These are phyloP conservation scores for Rhodotorula paludigena DNA, from an alignment of 768 basidiomycete species.

Conservation along the genomic window DNA sequence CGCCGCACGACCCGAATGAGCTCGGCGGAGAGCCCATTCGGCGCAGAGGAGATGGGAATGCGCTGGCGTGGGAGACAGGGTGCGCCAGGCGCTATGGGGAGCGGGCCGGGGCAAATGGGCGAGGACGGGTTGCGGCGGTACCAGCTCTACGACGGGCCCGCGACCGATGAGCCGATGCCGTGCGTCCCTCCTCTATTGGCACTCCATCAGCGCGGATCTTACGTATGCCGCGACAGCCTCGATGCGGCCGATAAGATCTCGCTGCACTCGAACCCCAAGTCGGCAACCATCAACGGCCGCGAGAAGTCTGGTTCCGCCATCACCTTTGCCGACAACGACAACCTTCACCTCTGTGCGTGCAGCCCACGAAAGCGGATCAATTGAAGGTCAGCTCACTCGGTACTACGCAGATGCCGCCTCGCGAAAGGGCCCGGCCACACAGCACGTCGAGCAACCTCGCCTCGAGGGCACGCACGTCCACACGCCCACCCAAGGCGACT, in stretches of 20 bases:
- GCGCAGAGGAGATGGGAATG: constrained; percentile 30
- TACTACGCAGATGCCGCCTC: not conserved
- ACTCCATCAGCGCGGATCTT: no score
- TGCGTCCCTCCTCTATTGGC: constrained; percentile 8
- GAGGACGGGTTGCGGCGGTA: constrained; percentile 60
- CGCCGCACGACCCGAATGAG: constrained; percentile 38
- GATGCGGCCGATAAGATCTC: constrained; percentile 47
- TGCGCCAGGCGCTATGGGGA: constrained; percentile 10
- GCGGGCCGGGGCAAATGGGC: constrained; percentile 30
- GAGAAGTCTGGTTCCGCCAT: constrained; percentile 9
- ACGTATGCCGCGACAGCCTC: not conserved
- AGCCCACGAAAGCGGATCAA: no score
- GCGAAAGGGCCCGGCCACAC: not conserved
- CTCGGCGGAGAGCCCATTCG: constrained; percentile 34
- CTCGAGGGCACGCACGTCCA: constrained; percentile 9
- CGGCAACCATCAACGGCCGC: not conserved
- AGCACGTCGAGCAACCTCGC: constrained; percentile 19
- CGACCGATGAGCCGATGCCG: constrained; percentile 76
- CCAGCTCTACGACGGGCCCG: constrained; percentile 81
- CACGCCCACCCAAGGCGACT: not conserved
- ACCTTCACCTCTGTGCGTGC: constrained; percentile 19
- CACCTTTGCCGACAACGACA: constrained; percentile 17
- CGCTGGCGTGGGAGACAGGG: constrained; percentile 24
- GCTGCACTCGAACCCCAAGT: constrained; percentile 37
- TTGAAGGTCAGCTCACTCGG: no score